A percentile compares a stretch with the other conserved stretches of the same genome.
Conservation (phyloP, 2,329 filamentous ascomycete genomes). For the Cladophialophora immunda region DNA sequence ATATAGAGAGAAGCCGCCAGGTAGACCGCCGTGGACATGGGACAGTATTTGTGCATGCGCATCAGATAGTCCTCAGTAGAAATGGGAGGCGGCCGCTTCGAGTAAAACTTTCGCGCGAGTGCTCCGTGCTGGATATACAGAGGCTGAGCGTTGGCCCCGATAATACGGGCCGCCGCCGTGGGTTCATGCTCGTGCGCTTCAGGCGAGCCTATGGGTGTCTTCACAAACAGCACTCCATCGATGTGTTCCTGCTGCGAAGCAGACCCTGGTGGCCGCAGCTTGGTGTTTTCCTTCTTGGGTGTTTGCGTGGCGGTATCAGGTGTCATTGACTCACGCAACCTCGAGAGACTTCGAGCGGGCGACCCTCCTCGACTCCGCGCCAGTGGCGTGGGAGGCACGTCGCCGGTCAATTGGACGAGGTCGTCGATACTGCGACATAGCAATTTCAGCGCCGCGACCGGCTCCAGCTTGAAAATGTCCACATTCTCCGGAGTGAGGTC, state of each 20-base stretch:
- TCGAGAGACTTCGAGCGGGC: constrained; percentile 27
- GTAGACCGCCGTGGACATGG: constrained; percentile 93
- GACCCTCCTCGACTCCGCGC: constrained; percentile 36
- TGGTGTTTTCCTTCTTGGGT: constrained; percentile 41
- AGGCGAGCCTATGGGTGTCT: constrained; percentile 55
- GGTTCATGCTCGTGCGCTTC: constrained; percentile 61
- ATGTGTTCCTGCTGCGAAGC: constrained; percentile 52
- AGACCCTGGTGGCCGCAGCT: constrained; percentile 46
- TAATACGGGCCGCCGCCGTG: constrained; percentile 52
- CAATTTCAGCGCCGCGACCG: constrained; percentile 78
- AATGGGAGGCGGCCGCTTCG: constrained; percentile 84
- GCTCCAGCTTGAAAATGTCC: constrained; percentile 76
- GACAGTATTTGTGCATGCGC: constrained; percentile 88
- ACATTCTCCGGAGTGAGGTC: constrained; percentile 49
- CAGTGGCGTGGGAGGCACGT: constrained; percentile 80
- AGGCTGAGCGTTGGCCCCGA: constrained; percentile 73
- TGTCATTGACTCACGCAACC: constrained; percentile 29
- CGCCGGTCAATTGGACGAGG: constrained; percentile 58
- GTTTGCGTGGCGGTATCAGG: constrained; percentile 24
- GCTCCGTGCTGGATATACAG: constrained; percentile 81
- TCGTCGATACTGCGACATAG: constrained; percentile 75
- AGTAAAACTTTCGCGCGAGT: constrained; percentile 92
- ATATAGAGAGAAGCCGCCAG: constrained; percentile 90
- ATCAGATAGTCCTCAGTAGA: constrained; percentile 83
- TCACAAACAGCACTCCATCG: constrained; percentile 46